Base-by-base conservation (phyloP, 2,329 filamentous ascomycete genomes). In the Trichoderma guizhouense region DNA sequence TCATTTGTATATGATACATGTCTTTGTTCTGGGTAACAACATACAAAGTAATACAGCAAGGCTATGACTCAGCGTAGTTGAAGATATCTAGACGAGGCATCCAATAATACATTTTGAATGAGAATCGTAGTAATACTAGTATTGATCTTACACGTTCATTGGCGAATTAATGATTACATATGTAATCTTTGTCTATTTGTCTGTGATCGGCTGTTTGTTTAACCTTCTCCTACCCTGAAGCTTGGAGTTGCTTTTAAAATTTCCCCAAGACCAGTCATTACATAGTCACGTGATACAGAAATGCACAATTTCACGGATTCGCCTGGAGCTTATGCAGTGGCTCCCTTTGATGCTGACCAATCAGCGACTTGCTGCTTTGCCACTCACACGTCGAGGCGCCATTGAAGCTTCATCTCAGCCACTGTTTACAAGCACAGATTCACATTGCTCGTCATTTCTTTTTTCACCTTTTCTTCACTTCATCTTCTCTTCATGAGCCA, bases 321-420 rank as follows among this genome's bases (percentile, higher is more conserved):
- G 58, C 67, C 58, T 55, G 6, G 36, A 47, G 15, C n/a, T 55
- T 9, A 11, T 18, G 34, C 24, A 5, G 64, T 58, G 51, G 51
- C 26, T 30, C 51, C 11, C 18, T 30, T 14, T 5, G 12, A 11
- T 24, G 69, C 12, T 65, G 53, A 58, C 71, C 68, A 72, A 72
- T 72, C 61, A 67, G 28, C 26, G 30, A 24, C 9, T 21, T 24
- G 53, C 62, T 36, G 5, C 68, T 66, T 71, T 62, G 71, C 68
- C 71, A 72, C 68, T 57, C 53, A 60, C 58, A 51, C 7, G 30
- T 55, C 43, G 47, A 43, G 57, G 63, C 51, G 66, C 34, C 53
- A 32, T 70, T 30, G 60, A 71, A 51, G 12, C 58, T 47, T 71
- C 21, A 62, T 43, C 9, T 58, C 61, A 65, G n/a, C 28, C 26